These are phyloP conservation scores for Aspergillus ellipticus DNA, from an alignment of 495 filamentous ascomycete genomes.

Conservation along the genomic window DNA sequence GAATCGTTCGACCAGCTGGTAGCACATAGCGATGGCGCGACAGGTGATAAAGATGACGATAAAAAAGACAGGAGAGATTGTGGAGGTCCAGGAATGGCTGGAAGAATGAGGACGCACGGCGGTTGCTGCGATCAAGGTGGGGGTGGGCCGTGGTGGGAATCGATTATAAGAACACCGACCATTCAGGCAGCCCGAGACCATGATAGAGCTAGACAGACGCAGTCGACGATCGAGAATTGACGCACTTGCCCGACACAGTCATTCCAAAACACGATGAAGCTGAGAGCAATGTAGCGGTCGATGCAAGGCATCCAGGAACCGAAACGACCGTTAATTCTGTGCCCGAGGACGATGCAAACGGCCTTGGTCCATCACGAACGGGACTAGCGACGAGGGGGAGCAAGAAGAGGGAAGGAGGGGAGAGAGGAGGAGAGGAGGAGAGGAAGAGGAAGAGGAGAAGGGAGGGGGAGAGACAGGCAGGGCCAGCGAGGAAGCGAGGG, in stretches of 20 bases:
- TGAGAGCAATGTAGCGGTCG: neutral
- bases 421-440: neutral
- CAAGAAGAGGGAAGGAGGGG: neutral
- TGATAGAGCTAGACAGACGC: neutral
- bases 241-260: neutral
- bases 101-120: neutral
- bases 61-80: neutral
- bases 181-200: neutral
- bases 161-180: neutral
- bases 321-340: neutral
- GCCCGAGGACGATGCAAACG: neutral
- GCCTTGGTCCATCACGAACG: neutral
- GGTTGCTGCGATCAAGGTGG: neutral
- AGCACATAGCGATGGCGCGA: conserved; percentile 56
- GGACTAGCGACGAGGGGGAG: neutral
- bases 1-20: conserved; percentile 69
- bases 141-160: neutral
- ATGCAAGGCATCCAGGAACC: neutral
- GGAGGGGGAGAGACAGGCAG: neutral
- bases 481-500: neutral
- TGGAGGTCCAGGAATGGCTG: conserved; percentile 5
- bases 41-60: neutral
- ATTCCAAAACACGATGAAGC: neutral
- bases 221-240: neutral
- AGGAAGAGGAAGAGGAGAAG: neutral